Conservation (phyloP, 371 early-diverging fungal species). For the Lichtheimia hyalospora region DNA sequence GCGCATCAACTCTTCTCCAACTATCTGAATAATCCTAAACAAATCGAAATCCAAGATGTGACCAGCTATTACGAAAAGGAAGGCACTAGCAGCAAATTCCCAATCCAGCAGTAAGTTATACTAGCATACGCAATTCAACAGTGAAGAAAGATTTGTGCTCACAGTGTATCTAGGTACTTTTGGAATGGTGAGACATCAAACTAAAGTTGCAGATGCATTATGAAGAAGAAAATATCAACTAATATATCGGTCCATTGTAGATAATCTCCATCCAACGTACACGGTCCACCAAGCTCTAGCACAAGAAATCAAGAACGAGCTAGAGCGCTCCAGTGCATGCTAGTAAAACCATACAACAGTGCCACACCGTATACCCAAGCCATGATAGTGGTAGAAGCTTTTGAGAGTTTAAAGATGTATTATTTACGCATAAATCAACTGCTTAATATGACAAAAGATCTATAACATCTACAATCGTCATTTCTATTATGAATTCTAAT, state of each 20-base stretch:
- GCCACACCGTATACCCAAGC: too few species aligned
- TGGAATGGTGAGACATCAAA: too few species aligned
- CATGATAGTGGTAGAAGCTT: too few species aligned
- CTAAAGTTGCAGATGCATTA: background rate
- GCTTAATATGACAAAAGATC: too few species aligned
- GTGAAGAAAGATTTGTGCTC: background rate
- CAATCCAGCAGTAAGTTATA: background rate
- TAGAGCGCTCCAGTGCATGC: background rate
- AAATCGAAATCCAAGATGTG: background rate
- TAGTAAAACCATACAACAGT: too few species aligned
- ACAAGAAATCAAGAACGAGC: background rate
- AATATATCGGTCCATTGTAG: background rate
- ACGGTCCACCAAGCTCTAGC: background rate
- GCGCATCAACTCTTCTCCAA: constrained; percentile 1
- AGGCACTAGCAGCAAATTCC: background rate
- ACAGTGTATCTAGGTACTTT: too few species aligned
- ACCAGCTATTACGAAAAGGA: constrained; percentile 1
- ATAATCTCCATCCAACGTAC: background rate
- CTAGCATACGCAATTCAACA: background rate
- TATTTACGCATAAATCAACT: too few species aligned
- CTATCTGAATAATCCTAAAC: background rate
- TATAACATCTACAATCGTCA: too few species aligned
- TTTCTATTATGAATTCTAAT: too few species aligned
- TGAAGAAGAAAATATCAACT: background rate
- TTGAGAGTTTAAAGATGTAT: too few species aligned